Evolutionary conservation across 2,329 filamentous ascomycete species (phyloP).

Genomic region (Alternaria postmessia): DNA sequence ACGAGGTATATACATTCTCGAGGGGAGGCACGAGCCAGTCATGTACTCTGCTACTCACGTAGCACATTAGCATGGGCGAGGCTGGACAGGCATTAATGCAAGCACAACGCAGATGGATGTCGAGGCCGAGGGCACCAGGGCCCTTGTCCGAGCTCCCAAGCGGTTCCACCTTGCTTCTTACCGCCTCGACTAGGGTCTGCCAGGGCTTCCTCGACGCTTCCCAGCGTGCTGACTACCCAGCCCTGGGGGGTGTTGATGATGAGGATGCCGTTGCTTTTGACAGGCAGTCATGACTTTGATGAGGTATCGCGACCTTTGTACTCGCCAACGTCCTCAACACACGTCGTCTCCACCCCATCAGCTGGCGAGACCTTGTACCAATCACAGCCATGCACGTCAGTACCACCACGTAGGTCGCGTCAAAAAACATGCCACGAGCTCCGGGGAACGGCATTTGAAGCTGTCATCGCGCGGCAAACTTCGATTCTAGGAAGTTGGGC

Average conservation of each 20-base stretch:
- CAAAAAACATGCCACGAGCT: conserved; percentile 8
- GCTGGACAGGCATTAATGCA: conserved; percentile 17
- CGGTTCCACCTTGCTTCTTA: conserved; percentile 21
- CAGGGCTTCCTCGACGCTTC: conserved; percentile 1
- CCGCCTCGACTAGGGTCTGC: conserved; percentile 17
- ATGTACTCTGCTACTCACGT: conserved; percentile 11
- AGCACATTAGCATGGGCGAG: conserved; percentile 12
- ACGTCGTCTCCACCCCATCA: conserved; percentile 3
- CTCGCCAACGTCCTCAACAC: conserved; percentile 10
- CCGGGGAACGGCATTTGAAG: not conserved
- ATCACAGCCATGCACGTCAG: conserved; percentile 30
- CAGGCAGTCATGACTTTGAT: not conserved
- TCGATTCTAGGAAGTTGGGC: conserved; percentile 7
- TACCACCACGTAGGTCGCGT: conserved; percentile 23
- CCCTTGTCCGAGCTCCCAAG: conserved; percentile 9
- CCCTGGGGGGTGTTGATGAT: not conserved
- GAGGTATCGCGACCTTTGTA: conserved; percentile 2
- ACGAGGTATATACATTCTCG: conserved; percentile 11
- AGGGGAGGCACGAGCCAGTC: conserved; percentile 17
- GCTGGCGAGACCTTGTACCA: conserved; percentile 8
- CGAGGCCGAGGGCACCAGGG: conserved; percentile 7
- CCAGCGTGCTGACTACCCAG: not conserved
- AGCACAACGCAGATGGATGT: conserved; percentile 15
- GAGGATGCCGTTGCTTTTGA: not conserved
- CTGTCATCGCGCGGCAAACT: not conserved